Percentiles rank a stretch among this genome's conserved stretches.
Conservation (phyloP, 2,329 filamentous ascomycete genomes). For the Aspergillus neoniger region DNA sequence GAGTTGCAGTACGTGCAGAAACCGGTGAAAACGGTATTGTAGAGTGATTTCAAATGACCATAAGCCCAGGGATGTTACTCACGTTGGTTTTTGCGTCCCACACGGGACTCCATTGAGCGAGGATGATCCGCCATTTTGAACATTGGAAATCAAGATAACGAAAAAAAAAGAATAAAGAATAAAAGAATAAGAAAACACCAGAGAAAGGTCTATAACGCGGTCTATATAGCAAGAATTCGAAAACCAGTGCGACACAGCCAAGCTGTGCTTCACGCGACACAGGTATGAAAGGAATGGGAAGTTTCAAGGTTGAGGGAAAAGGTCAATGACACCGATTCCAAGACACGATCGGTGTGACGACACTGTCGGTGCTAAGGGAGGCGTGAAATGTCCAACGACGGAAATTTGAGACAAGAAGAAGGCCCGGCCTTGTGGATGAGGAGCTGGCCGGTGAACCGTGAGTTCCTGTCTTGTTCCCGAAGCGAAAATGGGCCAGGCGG, state of each 20-base stretch:
- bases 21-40: slow-evolving; percentile 4
- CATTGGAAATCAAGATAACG: slow-evolving; percentile 17
- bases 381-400: slow-evolving; percentile 15
- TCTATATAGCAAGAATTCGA: slow-evolving; percentile 3
- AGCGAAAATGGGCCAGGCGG: slow-evolving; percentile 24
- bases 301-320: slow-evolving; percentile 10
- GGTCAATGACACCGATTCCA: slow-evolving; percentile 14
- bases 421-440: slow-evolving; percentile 12
- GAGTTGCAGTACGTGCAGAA: slow-evolving; percentile 1
- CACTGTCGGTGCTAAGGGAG: slow-evolving; percentile 17
- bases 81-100: slow-evolving; percentile 53
- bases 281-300: slow-evolving; percentile 18
- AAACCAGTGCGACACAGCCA: neutral
- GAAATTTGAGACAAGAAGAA: slow-evolving; percentile 13
- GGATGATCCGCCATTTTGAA: slow-evolving; percentile 43
- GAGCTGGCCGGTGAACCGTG: slow-evolving; percentile 19
- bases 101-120: slow-evolving; percentile 51
- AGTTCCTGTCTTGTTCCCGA: slow-evolving; percentile 17
- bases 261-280: slow-evolving; percentile 18
- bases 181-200: slow-evolving; percentile 12
- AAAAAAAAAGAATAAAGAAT: slow-evolving; percentile 8
- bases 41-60: slow-evolving; percentile 16
- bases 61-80: slow-evolving; percentile 34
- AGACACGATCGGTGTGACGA: slow-evolving; percentile 5
- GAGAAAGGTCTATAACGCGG: slow-evolving; percentile 13